phyloP scores from a whole-genome alignment of 1,284 basidiomycete species.

The Ceratobasidium sp. region DNA sequence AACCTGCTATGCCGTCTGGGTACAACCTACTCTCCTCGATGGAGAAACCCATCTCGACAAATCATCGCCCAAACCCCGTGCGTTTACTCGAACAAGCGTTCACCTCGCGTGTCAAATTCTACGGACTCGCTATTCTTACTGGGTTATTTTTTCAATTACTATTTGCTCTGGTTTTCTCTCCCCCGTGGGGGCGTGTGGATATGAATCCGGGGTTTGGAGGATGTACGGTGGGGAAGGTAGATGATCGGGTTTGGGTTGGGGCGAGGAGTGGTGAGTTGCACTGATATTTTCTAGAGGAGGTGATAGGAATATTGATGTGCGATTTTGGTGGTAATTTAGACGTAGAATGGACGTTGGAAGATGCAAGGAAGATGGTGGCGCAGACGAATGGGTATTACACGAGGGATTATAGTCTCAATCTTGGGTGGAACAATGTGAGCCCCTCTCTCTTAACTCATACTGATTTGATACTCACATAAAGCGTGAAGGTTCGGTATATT shows the following conservation, averaged over 20 bases:
- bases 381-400: slow-evolving; percentile 44
- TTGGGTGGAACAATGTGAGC: slow-evolving; percentile 46
- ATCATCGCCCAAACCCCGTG: too few relatives aligned
- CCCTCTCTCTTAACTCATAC: not conserved
- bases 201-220: too few relatives aligned
- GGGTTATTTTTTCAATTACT: not conserved
- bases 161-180: not conserved
- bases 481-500: slow-evolving; percentile 38
- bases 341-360: slow-evolving; percentile 6
- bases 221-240: too few relatives aligned
- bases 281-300: too few relatives aligned
- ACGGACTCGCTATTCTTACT: not conserved
- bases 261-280: too few relatives aligned
- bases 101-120: not conserved
- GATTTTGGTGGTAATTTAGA: not conserved
- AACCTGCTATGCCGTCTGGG: not conserved
- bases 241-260: too few relatives aligned
- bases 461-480: not conserved
- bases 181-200: not conserved
- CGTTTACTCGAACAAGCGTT: not conserved
- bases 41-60: not conserved
- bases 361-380: not conserved
- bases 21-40: not conserved
- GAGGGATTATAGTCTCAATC: slow-evolving; percentile 39
- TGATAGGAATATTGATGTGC: too few relatives aligned